Conservation (phyloP, 768 basidiomycete genomes). For the Boletus reticuloceps region DNA sequence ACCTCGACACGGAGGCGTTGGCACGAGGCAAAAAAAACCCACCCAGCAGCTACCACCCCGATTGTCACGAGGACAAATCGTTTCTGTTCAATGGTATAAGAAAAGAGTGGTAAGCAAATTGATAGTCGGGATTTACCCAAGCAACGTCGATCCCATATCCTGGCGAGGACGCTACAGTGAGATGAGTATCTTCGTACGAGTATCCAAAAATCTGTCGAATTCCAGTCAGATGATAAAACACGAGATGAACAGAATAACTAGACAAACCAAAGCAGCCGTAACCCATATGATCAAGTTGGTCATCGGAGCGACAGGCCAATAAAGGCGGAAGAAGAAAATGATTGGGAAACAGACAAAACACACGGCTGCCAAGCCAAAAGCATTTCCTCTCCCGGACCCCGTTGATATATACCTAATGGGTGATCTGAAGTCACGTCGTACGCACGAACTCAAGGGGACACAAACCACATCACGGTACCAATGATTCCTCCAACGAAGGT, state of each 20-base stretch:
- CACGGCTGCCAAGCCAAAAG: constrained; percentile 70
- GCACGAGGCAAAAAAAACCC: constrained; percentile 13
- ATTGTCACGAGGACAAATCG: constrained; percentile 67
- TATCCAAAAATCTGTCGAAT: constrained; percentile 60
- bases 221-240: not conserved
- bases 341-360: constrained; percentile 70
- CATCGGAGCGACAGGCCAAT: constrained; percentile 73
- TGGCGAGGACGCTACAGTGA: constrained; percentile 45
- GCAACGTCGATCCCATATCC: constrained; percentile 67
- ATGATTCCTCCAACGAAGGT: constrained; percentile 65
- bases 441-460: not conserved
- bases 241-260: not conserved
- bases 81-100: constrained; percentile 35
- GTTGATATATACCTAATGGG: constrained; percentile 63
- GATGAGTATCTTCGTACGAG: constrained; percentile 63
- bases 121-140: constrained; percentile 49
- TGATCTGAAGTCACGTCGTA: not conserved
- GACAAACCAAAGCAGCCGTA: constrained; percentile 55
- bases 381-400: constrained; percentile 39
- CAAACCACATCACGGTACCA: constrained; percentile 68
- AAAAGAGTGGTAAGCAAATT: not conserved
- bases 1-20: constrained; percentile 1
- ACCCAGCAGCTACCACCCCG: constrained; percentile 81
- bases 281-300: constrained; percentile 69
- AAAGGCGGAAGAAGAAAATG: constrained; percentile 67